Evolutionary conservation across 1,139 yeast species (phyloP), one percentile per base, ranked within the genome.

Genomic region (Yamadazyma mexicana): DNA sequence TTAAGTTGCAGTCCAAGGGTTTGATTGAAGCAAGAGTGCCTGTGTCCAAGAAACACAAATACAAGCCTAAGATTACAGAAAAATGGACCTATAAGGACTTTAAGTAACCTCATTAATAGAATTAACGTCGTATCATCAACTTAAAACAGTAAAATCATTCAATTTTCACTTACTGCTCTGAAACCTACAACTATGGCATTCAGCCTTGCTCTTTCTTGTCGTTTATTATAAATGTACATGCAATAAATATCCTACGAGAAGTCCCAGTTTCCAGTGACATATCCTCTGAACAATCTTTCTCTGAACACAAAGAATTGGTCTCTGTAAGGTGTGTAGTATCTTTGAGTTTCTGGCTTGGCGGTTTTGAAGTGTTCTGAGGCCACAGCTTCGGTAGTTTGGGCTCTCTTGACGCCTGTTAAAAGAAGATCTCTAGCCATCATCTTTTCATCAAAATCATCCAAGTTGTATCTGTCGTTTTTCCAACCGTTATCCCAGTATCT

Each of bases 81-180:
- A 89, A 88, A 64, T 89, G 96, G 95, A 77, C 91, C 31, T 87
- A 85, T 65, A 91, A 89, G 67, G 95, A 89, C 65, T 85, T 86
- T 56, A 84, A 84, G 65, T 86, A 68, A 31, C 9, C 29, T 7
- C 26, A 24, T 22, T 11, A 11, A 5, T 14, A 27, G 9, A 17
- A 16, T 8, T 15, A 28, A 6, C 14, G 7, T 28, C n/a, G n/a
- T 16, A 28, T 3, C n/a, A 14, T n/a, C 18, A 14, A 10, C 5
- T 5, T 14, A 28, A 15, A n/a, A 14, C 16, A 6, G 8, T 8
- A 20, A 5, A 5, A 20, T 20, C 22, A 20, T n/a, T n/a, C n/a
- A n/a, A n/a, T n/a, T n/a, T n/a, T n/a, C n/a, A n/a, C n/a, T n/a
- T n/a, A n/a, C n/a, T n/a, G n/a, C n/a, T n/a, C n/a, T n/a, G n/a